These are phyloP conservation scores for Trichoderma virens DNA, from an alignment of 495 filamentous ascomycete genomes.

Conservation along the genomic window DNA sequence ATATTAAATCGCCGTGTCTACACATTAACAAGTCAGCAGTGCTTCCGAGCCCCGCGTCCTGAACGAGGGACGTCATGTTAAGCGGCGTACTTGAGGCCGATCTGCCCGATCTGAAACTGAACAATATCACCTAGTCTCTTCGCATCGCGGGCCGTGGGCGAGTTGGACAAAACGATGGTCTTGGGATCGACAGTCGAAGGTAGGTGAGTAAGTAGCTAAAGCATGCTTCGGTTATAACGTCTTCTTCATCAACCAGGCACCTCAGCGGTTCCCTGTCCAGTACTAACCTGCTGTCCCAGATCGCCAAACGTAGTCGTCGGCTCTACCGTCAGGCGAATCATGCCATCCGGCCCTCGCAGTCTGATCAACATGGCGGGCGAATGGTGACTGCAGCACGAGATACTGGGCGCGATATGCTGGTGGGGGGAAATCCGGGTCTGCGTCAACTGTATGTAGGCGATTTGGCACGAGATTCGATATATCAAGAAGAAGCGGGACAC, in stretches of 20 bases:
- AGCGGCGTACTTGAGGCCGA: constrained; percentile 57
- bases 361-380: constrained; percentile 53
- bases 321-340: constrained; percentile 58
- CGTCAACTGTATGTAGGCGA: background rate
- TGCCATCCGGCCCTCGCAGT: constrained; percentile 62
- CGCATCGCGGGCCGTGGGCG: constrained; percentile 65
- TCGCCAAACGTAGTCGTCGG: constrained; percentile 45
- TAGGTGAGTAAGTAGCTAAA: constrained; percentile 36
- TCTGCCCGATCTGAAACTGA: constrained; percentile 57
- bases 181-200: constrained; percentile 58
- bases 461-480: background rate
- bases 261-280: background rate
- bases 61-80: background rate
- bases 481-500: background rate
- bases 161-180: constrained; percentile 73
- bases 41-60: background rate
- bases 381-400: constrained; percentile 2
- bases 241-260: background rate
- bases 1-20: constrained; percentile 89
- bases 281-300: constrained; percentile 41
- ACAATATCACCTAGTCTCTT: constrained; percentile 60
- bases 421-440: background rate
- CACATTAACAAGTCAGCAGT: background rate
- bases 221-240: background rate
- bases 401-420: background rate